Conservation (phyloP, 306 rosid genomes). For the Oxytropis ochrocephala region DNA sequence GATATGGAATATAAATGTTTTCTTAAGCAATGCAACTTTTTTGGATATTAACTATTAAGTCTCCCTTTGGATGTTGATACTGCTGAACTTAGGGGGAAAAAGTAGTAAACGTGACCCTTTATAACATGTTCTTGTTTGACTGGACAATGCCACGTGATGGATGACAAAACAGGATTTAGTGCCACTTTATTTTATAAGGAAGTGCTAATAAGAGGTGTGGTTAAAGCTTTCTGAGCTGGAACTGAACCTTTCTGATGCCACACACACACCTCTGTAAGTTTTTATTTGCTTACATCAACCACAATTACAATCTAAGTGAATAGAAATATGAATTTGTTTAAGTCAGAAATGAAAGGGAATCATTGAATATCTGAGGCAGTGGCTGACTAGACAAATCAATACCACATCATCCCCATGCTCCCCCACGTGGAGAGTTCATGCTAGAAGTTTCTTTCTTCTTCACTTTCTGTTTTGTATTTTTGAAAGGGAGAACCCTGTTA, state of each 20-base stretch:
- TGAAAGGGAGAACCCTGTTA: too few species aligned
- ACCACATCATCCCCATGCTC: conserved; percentile 17
- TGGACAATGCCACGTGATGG: conserved; percentile 18
- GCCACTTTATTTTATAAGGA: background rate
- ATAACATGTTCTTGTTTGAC: conserved; percentile 1
- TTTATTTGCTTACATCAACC: conserved; percentile 12
- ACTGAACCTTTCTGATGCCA: conserved; percentile 29
- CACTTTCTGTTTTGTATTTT: too few species aligned
- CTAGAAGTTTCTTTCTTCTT: background rate
- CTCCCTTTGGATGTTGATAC: background rate
- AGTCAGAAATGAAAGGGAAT: background rate
- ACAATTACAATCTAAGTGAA: background rate
- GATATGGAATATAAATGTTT: background rate
- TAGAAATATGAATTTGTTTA: background rate
- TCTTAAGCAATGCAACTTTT: background rate
- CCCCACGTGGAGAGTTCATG: conserved; percentile 15
- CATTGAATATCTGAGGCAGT: background rate
- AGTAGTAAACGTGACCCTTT: background rate
- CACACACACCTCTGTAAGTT: conserved; percentile 9
- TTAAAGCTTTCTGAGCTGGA: conserved; percentile 28
- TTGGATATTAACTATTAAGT: background rate
- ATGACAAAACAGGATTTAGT: conserved; percentile 8
- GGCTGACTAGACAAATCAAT: conserved; percentile 1
- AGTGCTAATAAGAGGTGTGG: conserved; percentile 2
- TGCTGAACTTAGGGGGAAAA: background rate